Conservation (phyloP, 805 yeast genomes). For the Starmerella vaccinii region DNA sequence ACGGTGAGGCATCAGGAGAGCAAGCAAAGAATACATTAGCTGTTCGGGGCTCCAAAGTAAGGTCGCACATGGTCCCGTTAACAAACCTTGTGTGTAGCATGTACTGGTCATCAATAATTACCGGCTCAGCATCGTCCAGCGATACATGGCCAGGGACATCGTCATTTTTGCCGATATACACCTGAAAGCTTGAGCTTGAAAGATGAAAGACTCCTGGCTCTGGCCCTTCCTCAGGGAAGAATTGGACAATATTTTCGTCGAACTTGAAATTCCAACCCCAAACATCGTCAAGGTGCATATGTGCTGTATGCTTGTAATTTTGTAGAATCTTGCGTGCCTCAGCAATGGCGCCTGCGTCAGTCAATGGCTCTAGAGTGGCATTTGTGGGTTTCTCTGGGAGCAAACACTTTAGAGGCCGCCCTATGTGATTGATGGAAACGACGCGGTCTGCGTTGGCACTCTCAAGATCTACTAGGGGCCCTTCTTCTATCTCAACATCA, state of each 20-base stretch:
- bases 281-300: slow-evolving; percentile 10
- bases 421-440: not conserved
- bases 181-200: not conserved
- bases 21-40: slow-evolving; percentile 52
- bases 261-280: slow-evolving; percentile 19
- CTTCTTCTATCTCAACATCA: not conserved
- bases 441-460: not conserved
- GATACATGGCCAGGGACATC: not conserved
- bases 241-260: slow-evolving; percentile 9
- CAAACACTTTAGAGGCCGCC: slow-evolving; percentile 2
- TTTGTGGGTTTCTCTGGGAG: not conserved
- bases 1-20: slow-evolving; percentile 29
- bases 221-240: slow-evolving; percentile 7
- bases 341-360: not conserved
- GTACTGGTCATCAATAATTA: slow-evolving; percentile 13
- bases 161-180: slow-evolving; percentile 1
- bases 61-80: slow-evolving; percentile 51
- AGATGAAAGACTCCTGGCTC: not conserved
- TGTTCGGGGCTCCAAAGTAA: slow-evolving; percentile 43
- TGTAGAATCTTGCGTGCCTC: not conserved
- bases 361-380: not conserved
- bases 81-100: slow-evolving; percentile 22
- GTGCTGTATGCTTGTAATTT: not conserved
- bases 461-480: not conserved
- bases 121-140: slow-evolving; percentile 11